phyloP scores from a whole-genome alignment of 345 rosid genomes.

The Hevea brasiliensis region DNA sequence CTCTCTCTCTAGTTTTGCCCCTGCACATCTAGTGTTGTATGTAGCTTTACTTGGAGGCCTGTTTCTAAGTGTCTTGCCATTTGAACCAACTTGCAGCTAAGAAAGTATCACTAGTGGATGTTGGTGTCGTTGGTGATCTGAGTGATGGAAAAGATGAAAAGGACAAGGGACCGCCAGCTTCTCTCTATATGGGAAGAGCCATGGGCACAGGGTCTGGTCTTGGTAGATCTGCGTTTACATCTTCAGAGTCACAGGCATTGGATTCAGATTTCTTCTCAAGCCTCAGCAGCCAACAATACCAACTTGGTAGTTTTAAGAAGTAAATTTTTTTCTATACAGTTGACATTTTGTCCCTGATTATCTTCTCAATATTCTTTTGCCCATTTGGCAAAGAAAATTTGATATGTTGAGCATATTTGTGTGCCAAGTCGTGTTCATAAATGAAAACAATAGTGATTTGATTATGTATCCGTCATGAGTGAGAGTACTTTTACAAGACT shows the following conservation, averaged over 20 bases:
- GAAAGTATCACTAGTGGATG: conserved; percentile 82
- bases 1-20: no score
- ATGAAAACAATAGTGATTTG: conserved; percentile 6
- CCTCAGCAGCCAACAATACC: conserved; percentile 62
- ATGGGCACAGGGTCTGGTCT: conserved; percentile 86
- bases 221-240: conserved; percentile 54
- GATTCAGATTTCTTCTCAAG: conserved; percentile 51
- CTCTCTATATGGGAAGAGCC: conserved; percentile 82
- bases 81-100: conserved; percentile 64
- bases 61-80: conserved; percentile 4
- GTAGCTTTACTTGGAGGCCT: background rate
- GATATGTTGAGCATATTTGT: background rate
- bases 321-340: conserved; percentile 32
- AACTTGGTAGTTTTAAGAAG: conserved; percentile 60
- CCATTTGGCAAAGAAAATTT: background rate
- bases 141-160: conserved; percentile 54
- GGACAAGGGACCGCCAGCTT: conserved; percentile 58
- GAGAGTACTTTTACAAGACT: background rate
- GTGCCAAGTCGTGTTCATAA: conserved; percentile 14
- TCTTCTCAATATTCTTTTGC: conserved; percentile 10
- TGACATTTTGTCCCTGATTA: background rate
- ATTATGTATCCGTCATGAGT: conserved; percentile 4
- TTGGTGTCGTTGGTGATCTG: conserved; percentile 77
- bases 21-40: no score
- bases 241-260: conserved; percentile 32